Conservation (phyloP, 352 stramenopile genomes). For the Phytophthora brassicae region DNA sequence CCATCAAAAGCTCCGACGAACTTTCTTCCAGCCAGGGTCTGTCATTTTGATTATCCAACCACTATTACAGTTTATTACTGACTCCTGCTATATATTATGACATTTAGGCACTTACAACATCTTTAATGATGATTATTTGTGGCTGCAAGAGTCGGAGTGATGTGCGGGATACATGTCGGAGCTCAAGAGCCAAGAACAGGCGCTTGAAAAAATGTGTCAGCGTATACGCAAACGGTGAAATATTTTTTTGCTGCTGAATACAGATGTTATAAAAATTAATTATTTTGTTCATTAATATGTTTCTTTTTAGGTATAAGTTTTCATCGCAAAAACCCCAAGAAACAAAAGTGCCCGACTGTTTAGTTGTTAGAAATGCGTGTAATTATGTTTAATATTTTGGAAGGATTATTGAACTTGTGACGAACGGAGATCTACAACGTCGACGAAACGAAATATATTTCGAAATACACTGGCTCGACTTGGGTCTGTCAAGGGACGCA, state of each 20-base stretch:
- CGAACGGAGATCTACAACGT: conserved; percentile 3
- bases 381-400: conserved; percentile 15
- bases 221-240: conserved; percentile 2
- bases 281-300: neutral
- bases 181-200: neutral
- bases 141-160: neutral
- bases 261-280: conserved; percentile 16
- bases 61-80: too few relatives aligned
- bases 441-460: conserved; percentile 2
- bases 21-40: too few relatives aligned
- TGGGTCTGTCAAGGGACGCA: neutral
- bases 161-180: neutral
- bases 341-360: neutral
- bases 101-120: neutral
- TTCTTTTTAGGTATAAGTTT: conserved; percentile 16
- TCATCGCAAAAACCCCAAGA: conserved; percentile 8
- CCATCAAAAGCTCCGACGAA: too few relatives aligned
- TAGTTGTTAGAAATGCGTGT: neutral
- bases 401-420: neutral
- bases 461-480: neutral
- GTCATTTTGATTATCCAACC: too few relatives aligned
- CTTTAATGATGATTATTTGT: neutral
- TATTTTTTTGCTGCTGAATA: neutral
- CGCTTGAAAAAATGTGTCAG: neutral
- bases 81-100: neutral